Evolutionary conservation across 2,329 filamentous ascomycete genomes (phyloP).

Genomic region (Pseudomassariella vexata): DNA sequence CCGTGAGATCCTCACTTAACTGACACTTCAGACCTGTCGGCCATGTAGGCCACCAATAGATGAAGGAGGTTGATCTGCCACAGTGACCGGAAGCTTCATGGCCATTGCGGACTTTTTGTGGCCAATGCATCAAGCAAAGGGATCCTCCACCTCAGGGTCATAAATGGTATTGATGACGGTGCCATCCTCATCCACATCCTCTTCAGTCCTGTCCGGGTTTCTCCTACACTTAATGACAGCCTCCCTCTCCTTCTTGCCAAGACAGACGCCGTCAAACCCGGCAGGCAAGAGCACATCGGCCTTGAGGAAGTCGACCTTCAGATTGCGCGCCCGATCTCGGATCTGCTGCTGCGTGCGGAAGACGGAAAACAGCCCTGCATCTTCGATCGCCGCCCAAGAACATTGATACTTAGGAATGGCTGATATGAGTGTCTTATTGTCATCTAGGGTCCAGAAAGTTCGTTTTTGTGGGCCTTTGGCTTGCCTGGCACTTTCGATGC

Average conservation of each 20-base stretch:
- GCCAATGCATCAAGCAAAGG: too few species aligned
- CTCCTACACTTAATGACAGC: constrained; percentile 34
- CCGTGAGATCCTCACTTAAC: too few species aligned
- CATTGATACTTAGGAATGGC: constrained; percentile 32
- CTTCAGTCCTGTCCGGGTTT: constrained; percentile 44
- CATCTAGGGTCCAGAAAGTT: constrained; percentile 35
- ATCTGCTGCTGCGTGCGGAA: constrained; percentile 48
- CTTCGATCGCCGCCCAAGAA: constrained; percentile 33
- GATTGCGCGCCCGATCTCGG: constrained; percentile 52
- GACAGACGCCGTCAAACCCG: constrained; percentile 42
- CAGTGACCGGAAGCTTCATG: too few species aligned
- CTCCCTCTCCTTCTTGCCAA: constrained; percentile 43
- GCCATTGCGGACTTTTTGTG: too few species aligned
- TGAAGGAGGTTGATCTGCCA: too few species aligned
- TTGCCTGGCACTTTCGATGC: constrained; percentile 10
- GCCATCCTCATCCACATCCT: constrained; percentile 35
- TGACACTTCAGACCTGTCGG: too few species aligned
- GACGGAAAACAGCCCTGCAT: constrained; percentile 31
- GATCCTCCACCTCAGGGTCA: constrained; percentile 6
- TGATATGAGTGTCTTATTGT: constrained; percentile 34
- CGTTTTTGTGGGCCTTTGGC: constrained; percentile 26
- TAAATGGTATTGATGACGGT: constrained; percentile 29
- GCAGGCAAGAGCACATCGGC: constrained; percentile 37
- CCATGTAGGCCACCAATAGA: too few species aligned
- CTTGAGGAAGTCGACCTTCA: constrained; percentile 47